phyloP scores from a whole-genome alignment of 1,139 yeast genomes.

The Nakaseomyces nivariensis region DNA sequence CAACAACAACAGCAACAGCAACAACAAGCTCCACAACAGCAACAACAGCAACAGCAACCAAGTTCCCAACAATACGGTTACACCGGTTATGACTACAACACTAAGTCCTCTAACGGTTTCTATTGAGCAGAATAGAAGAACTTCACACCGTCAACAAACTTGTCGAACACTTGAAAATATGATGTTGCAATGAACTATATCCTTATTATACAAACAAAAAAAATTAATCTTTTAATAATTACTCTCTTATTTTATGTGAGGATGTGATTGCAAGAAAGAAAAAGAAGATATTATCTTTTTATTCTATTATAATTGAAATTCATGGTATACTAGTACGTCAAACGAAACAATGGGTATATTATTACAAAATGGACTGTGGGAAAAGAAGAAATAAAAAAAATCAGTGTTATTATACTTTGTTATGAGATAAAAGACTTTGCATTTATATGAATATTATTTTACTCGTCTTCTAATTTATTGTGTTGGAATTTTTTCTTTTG shows the following conservation, averaged over 20 bases:
- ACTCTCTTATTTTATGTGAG: background rate
- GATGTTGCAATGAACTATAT: constrained; percentile 3
- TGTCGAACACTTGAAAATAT: constrained; percentile 1
- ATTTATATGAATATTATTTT: constrained; percentile 1
- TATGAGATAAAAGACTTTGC: constrained; percentile 1
- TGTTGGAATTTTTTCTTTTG: too few relatives aligned
- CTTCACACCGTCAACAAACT: background rate
- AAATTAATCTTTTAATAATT: background rate
- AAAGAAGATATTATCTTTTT: background rate
- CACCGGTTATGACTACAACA: constrained; percentile 25
- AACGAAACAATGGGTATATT: too few relatives aligned
- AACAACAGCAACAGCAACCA: constrained; percentile 19
- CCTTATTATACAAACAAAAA: background rate
- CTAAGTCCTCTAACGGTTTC: constrained; percentile 27
- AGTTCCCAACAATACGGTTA: constrained; percentile 25
- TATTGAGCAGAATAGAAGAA: constrained; percentile 12
- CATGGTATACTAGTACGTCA: too few relatives aligned
- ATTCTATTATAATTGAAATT: too few relatives aligned
- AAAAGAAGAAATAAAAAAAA: background rate
- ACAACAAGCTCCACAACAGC: constrained; percentile 9
- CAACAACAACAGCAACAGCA: constrained; percentile 18
- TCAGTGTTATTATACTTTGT: constrained; percentile 1
- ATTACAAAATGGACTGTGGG: background rate
- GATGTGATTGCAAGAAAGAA: background rate
- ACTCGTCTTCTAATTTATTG: background rate